Base-by-base conservation (phyloP, 371 early-diverging fungal species). In the Mucor plumbeus region DNA sequence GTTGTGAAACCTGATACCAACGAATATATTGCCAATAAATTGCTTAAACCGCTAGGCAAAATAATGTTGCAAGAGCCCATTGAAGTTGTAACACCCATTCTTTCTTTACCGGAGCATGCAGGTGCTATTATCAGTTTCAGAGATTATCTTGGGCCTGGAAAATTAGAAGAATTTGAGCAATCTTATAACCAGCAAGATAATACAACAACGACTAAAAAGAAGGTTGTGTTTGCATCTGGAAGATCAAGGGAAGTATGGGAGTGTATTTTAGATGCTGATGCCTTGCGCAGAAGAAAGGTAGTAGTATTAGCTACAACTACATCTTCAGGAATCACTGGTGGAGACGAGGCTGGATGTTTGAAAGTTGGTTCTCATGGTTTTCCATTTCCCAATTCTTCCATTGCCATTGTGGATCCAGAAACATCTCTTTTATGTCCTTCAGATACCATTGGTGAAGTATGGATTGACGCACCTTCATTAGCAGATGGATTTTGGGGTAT, bases 381-480 rank as follows among this genome's bases (percentile, higher is more conserved):
- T 64, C 84, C 81, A 0, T 84, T 86, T 77, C 88, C 91, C 14
- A 35, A 77, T 78, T 85, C 86, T 0, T 88, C 91, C 0, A 78
- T 95, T 9, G 91, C 91, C 1, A 88, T 95, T 55, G 94, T 95
- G 0, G 92, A 95, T 64, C 94, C 95, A 6, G 90, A 92, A 47
- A 91, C 91, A 31, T 81, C 84, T 3, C 82, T 89, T 5, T 71
- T 95, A 5, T 94, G 92, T 50, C 86, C 90, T 14, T 84, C 91
- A 0, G 88, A 92, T 67, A 81, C 85, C 0, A 85, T 95, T 36
- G 96, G 96, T 38, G 96, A 95, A 75, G 84, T 95, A 17, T 95
- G 95, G 94, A 83, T 94, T 7, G 88, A 90, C 70, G 87, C 90
- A 0, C 91, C 90, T 15, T 87, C 88, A 9, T 71, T 94, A 33